Evolutionary conservation across 2,329 filamentous ascomycete genomes (phyloP).

Genomic region (Magnaporthiopsis rhizophila): DNA sequence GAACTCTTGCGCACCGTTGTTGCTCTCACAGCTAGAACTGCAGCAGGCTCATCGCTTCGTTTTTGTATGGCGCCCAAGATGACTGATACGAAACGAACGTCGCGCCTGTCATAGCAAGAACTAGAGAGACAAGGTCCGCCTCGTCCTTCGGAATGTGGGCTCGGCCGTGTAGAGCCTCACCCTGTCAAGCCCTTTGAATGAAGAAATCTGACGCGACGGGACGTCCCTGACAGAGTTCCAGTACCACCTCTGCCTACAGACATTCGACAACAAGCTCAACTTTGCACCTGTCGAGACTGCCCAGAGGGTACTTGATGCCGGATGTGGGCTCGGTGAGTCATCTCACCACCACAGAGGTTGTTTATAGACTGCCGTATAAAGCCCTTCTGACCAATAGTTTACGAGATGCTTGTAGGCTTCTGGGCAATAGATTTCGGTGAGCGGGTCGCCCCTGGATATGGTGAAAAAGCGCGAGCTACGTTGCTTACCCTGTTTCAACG

Average conservation of each 20-base stretch:
- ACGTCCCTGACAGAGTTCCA: conserved; percentile 15
- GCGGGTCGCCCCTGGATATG: background rate
- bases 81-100: background rate
- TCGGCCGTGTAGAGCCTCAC: too few relatives aligned
- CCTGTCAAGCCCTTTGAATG: too few relatives aligned
- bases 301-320: conserved; percentile 38
- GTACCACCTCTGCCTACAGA: conserved; percentile 30
- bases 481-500: too few relatives aligned
- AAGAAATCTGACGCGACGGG: too few relatives aligned
- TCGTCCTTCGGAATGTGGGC: too few relatives aligned
- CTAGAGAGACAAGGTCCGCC: conserved; percentile 24
- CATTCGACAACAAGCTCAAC: conserved; percentile 21
- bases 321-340: conserved; percentile 35
- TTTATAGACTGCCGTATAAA: too few relatives aligned
- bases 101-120: conserved; percentile 19
- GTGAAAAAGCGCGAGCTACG: too few relatives aligned
- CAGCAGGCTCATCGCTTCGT: background rate
- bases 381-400: too few relatives aligned
- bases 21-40: background rate
- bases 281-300: conserved; percentile 34
- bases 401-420: conserved; percentile 12
- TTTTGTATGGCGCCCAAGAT: background rate
- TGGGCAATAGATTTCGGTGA: conserved; percentile 22
- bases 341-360: too few relatives aligned
- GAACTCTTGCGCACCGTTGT: too few relatives aligned